Conservation (phyloP, 306 rosid genomes). For the Alnus rubra region DNA sequence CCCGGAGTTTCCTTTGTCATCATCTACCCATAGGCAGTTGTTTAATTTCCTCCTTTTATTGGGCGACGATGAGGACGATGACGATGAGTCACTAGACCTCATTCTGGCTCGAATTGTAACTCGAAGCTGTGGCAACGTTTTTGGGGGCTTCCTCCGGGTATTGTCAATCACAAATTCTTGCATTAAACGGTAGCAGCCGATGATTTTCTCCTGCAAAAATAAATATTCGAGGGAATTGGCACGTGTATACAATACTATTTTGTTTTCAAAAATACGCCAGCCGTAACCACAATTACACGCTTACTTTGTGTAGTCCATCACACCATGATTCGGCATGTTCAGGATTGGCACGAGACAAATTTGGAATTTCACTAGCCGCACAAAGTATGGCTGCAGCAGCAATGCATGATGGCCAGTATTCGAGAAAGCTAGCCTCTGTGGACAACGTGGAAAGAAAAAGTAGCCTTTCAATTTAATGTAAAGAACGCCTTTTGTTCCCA, state of each 20-base stretch:
- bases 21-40: constrained; percentile 68
- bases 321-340: constrained; percentile 96
- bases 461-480: neutral
- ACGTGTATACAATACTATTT: no score
- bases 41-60: constrained; percentile 81
- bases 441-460: constrained; percentile 24
- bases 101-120: constrained; percentile 49
- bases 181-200: constrained; percentile 75
- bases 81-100: constrained; percentile 56
- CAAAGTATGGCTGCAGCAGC: constrained; percentile 88
- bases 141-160: constrained; percentile 43
- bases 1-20: constrained; percentile 70
- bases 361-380: constrained; percentile 81
- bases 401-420: constrained; percentile 95
- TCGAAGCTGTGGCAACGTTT: constrained; percentile 68
- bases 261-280: no score
- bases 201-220: constrained; percentile 74
- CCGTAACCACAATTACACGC: constrained; percentile 27
- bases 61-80: constrained; percentile 41
- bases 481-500: no score
- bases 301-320: constrained; percentile 87
- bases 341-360: constrained; percentile 65
- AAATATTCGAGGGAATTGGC: constrained; percentile 14
- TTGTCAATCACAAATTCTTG: constrained; percentile 61
- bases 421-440: constrained; percentile 81